Evolutionary conservation across 805 yeast genomes (phyloP).

Genomic region (Cyberlindnera maritima): DNA sequence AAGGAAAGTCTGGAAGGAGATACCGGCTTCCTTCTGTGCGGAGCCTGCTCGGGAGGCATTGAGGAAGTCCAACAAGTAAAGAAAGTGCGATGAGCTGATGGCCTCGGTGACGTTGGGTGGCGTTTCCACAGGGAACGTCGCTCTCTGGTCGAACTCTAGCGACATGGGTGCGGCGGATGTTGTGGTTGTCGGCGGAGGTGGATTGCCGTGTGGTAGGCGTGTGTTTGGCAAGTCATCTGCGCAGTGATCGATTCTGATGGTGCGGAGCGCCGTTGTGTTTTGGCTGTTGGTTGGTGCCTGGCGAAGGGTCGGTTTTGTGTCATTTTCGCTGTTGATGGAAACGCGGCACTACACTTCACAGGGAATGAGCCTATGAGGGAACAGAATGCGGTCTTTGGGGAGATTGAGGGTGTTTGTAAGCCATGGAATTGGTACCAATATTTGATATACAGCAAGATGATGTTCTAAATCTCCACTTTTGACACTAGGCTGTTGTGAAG

Average conservation of each 20-base stretch:
- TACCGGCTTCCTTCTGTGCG: conserved; percentile 58
- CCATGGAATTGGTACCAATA: no score
- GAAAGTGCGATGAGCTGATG: conserved; percentile 21
- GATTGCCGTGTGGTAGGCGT: neutral
- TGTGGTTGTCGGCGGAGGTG: neutral
- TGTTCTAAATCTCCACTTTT: no score
- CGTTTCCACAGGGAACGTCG: neutral
- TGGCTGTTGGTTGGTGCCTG: no score
- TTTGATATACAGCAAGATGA: no score
- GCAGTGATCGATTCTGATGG: neutral
- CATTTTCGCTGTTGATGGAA: neutral
- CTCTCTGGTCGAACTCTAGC: conserved; percentile 1
- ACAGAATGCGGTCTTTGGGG: no score
- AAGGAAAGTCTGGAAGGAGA: conserved; percentile 52
- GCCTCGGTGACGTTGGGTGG: conserved; percentile 13
- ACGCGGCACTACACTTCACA: no score
- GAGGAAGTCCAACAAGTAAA: conserved; percentile 36
- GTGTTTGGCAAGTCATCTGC: no score
- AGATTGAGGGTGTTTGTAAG: no score
- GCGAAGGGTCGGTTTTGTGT: neutral
- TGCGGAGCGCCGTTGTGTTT: neutral
- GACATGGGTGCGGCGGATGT: neutral
- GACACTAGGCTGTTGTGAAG: no score
- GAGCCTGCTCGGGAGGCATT: conserved; percentile 54
- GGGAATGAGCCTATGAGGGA: no score